phyloP scores from a whole-genome alignment of 495 filamentous ascomycete species.

The Penicillium canariense region DNA sequence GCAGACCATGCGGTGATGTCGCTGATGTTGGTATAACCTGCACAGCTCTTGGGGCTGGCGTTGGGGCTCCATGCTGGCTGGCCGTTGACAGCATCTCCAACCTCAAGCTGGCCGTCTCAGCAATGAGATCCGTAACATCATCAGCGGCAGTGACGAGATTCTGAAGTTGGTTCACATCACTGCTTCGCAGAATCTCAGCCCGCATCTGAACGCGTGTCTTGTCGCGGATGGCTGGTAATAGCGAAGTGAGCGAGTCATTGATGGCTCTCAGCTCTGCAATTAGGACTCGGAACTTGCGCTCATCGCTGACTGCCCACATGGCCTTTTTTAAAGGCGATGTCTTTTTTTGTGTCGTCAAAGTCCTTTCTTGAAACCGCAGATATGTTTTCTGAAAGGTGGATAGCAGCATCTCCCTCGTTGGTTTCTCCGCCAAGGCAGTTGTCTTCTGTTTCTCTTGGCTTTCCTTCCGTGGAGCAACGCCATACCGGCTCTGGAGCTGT shows the following conservation, averaged over 20 bases:
- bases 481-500: neutral
- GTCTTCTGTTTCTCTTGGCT: neutral
- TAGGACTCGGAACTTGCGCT: conserved; percentile 1
- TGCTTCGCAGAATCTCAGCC: neutral
- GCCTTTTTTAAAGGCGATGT: conserved; percentile 1
- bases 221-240: neutral
- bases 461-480: neutral
- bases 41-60: neutral
- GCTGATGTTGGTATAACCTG: neutral
- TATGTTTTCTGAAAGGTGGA: neutral
- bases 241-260: neutral
- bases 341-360: neutral
- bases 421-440: neutral
- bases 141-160: conserved; percentile 1
- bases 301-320: neutral
- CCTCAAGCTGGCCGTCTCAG: conserved; percentile 2
- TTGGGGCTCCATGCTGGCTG: neutral
- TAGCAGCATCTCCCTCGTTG: neutral
- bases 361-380: neutral
- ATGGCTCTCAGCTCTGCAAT: conserved; percentile 2
- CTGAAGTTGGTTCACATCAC: neutral
- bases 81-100: conserved; percentile 3
- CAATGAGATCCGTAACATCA: neutral
- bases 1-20: too few relatives aligned
- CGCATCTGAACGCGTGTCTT: neutral